A percentile compares a stretch with the other conserved stretches of the same genome.
Evolutionary conservation across 169 alveolate species (phyloP).

Genomic region (Babesia divergens): DNA sequence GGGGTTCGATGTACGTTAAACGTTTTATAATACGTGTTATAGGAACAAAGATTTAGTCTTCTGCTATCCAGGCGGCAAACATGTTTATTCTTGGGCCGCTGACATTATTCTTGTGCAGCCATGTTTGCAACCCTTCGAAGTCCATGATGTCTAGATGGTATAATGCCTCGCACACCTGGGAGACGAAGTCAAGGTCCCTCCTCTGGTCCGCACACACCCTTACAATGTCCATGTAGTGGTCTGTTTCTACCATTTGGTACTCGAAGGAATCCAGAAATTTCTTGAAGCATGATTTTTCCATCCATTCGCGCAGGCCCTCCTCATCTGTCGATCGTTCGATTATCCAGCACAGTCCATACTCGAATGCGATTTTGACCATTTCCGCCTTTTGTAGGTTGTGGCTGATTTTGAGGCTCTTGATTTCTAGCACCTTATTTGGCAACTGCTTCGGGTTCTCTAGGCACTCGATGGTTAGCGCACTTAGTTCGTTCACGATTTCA

Average conservation of each 20-base stretch:
- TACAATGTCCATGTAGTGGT: background rate
- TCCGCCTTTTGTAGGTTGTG: conserved; percentile 43
- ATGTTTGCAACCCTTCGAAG: conserved; percentile 31
- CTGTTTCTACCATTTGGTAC: conserved; percentile 3
- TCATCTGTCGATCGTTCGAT: background rate
- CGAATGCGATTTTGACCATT: conserved; percentile 6
- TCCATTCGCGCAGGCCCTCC: conserved; percentile 4
- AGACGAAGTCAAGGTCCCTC: conserved; percentile 17
- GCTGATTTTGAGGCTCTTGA: conserved; percentile 49
- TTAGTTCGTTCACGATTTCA: conserved; percentile 23
- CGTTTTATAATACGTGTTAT: background rate
- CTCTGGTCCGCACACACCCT: conserved; percentile 5
- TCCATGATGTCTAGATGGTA: conserved; percentile 46
- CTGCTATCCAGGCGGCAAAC: conserved; percentile 51
- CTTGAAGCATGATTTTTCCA: conserved; percentile 14
- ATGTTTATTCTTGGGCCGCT: conserved; percentile 28
- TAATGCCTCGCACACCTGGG: conserved; percentile 47
- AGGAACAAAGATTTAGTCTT: background rate
- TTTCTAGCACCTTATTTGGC: conserved; percentile 45
- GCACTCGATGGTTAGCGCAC: conserved; percentile 12
- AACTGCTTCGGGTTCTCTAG: conserved; percentile 29
- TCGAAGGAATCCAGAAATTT: conserved; percentile 37
- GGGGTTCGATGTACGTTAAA: background rate
- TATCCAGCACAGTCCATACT: conserved; percentile 28
- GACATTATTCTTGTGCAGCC: conserved; percentile 9